These are phyloP conservation scores for Pogostemon cablin DNA, from an alignment of 257 asterid species.

Conservation along the genomic window DNA sequence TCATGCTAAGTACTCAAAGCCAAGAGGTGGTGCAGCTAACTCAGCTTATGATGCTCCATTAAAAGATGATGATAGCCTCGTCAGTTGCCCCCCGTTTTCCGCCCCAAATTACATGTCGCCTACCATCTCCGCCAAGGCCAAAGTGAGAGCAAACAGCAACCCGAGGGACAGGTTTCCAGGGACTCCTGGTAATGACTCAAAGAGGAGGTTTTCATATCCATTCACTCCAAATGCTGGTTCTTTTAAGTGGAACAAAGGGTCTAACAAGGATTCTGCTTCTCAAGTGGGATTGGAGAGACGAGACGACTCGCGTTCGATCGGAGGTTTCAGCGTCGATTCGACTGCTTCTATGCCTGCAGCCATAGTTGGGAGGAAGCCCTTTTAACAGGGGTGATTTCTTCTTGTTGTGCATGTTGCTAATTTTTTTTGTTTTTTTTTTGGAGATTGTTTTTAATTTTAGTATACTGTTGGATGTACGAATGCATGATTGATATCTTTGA, in stretches of 20 bases:
- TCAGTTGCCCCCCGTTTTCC: constrained; percentile 90
- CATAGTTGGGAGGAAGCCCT: constrained; percentile 70
- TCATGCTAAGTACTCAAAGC: constrained; percentile 41
- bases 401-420: constrained; percentile 33
- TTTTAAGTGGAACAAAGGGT: constrained; percentile 77
- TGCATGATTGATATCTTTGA: constrained; percentile 36
- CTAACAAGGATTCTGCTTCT: constrained; percentile 58
- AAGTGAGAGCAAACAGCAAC: constrained; percentile 68
- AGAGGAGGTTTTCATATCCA: constrained; percentile 83
- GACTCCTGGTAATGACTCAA: constrained; percentile 70
- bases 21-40: constrained; percentile 45
- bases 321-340: constrained; percentile 63
- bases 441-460: constrained; percentile 30
- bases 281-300: constrained; percentile 52
- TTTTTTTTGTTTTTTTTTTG: background rate
- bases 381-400: constrained; percentile 85
- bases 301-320: constrained; percentile 50
- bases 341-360: constrained; percentile 75
- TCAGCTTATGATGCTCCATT: constrained; percentile 39
- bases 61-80: constrained; percentile 87
- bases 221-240: constrained; percentile 66
- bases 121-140: constrained; percentile 85
- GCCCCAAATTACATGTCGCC: constrained; percentile 88
- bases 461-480: constrained; percentile 36
- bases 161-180: constrained; percentile 74